A percentile compares a stretch with the other conserved stretches of the same genome.
These are phyloP conservation scores for Phylloporus arenicola DNA, from an alignment of 768 basidiomycete genomes.

Conservation along the genomic window DNA sequence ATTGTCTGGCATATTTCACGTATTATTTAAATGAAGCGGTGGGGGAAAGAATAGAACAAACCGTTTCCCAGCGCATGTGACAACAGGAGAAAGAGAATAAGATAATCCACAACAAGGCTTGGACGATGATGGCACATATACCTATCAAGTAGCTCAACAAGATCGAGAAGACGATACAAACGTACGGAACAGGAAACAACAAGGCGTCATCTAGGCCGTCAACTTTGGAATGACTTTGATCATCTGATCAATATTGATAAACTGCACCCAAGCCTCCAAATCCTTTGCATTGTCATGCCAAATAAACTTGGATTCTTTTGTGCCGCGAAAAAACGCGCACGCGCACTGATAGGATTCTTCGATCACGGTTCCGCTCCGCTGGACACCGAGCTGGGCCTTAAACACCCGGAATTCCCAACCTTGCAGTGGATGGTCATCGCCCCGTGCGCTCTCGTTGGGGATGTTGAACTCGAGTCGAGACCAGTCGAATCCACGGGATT, in stretches of 20 bases:
- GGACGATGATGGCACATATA: conserved; percentile 5
- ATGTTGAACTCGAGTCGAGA: conserved; percentile 80
- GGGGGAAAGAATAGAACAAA: not conserved
- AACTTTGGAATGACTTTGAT: conserved; percentile 74
- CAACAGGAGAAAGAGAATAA: too few species aligned
- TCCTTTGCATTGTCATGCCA: conserved; percentile 66
- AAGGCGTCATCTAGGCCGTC: conserved; percentile 41
- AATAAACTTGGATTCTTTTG: conserved; percentile 58
- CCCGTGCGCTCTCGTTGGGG: conserved; percentile 51
- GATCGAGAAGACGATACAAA: conserved; percentile 1
- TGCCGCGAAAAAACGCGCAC: conserved; percentile 70
- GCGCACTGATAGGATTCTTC: conserved; percentile 74
- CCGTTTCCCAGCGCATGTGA: too few species aligned
- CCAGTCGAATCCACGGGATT: conserved; percentile 75
- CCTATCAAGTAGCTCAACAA: conserved; percentile 1
- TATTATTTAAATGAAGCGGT: not conserved
- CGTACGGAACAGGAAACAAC: not conserved
- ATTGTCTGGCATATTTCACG: not conserved
- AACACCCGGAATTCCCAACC: conserved; percentile 90
- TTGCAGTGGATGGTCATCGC: conserved; percentile 61
- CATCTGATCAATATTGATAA: conserved; percentile 78
- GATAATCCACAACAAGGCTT: not conserved
- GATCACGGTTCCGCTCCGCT: conserved; percentile 45
- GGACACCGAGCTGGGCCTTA: conserved; percentile 65
- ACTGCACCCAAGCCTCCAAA: conserved; percentile 77